Percentiles rank a stretch among this genome's conserved stretches.
Conservation (phyloP, 179 eudicot genomes). For the Vitellaria paradoxa region DNA sequence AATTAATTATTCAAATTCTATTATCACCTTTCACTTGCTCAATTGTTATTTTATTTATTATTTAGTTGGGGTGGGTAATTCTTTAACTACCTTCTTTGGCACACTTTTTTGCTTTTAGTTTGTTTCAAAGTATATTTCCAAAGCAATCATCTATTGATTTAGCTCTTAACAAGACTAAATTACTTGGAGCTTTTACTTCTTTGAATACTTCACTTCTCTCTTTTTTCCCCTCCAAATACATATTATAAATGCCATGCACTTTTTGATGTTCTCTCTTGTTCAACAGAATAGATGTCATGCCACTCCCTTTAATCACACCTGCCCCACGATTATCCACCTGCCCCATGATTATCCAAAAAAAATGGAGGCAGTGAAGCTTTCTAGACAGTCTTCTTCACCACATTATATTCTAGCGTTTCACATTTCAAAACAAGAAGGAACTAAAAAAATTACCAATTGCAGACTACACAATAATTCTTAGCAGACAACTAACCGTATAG, state of each 20-base stretch:
- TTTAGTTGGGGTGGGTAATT: neutral
- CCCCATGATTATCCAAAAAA: no score
- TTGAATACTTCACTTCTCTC: neutral
- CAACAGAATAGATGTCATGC: neutral
- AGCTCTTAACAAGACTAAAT: neutral
- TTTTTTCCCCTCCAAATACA: neutral
- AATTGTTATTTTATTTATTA: neutral
- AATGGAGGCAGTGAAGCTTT: neutral
- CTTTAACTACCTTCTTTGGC: neutral
- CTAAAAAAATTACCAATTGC: no score
- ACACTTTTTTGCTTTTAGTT: neutral
- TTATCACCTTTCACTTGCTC: neutral
- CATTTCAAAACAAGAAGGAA: neutral
- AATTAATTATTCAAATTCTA: neutral
- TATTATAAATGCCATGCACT: neutral
- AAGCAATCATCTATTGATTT: neutral
- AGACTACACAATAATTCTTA: neutral
- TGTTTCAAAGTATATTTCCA: neutral
- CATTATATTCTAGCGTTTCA: neutral
- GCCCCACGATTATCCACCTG: no score
- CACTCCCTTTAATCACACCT: neutral
- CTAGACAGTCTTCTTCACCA: neutral
- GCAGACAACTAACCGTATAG: constrained; percentile 60
- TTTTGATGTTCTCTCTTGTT: neutral
- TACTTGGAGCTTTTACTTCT: neutral